These are phyloP conservation scores for Thraustotheca clavata DNA, from an alignment of 352 stramenopile genomes.

Conservation along the genomic window DNA sequence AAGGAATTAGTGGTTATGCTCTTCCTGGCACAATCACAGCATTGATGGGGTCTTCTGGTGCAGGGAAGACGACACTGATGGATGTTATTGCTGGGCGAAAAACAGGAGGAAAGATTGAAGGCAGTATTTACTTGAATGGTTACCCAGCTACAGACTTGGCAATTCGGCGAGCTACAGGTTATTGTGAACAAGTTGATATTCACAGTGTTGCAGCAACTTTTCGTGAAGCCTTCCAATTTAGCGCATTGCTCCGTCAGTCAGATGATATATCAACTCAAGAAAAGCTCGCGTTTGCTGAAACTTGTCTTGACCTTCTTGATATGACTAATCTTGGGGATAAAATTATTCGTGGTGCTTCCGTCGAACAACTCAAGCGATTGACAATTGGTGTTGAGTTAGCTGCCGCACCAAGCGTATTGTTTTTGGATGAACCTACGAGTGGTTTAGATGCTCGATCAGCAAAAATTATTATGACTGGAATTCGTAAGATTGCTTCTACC, in stretches of 20 bases:
- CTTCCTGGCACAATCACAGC: constrained; percentile 55
- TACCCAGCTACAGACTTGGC: constrained; percentile 36
- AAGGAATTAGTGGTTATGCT: constrained; percentile 39
- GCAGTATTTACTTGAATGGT: constrained; percentile 55
- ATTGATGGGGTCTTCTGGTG: constrained; percentile 62
- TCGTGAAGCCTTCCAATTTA: constrained; percentile 86
- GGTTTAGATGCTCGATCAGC: constrained; percentile 83
- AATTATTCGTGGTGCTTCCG: constrained; percentile 46
- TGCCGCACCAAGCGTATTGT: constrained; percentile 72
- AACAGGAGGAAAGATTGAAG: constrained; percentile 64
- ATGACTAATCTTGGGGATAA: constrained; percentile 39
- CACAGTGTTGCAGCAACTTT: constrained; percentile 84
- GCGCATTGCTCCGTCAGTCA: constrained; percentile 62
- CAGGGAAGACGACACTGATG: constrained; percentile 91
- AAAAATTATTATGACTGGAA: constrained; percentile 77
- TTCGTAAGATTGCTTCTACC: constrained; percentile 76
- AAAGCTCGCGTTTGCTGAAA: constrained; percentile 39
- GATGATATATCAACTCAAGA: constrained; percentile 26
- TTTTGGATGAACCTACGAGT: constrained; percentile 86
- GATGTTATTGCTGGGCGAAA: constrained; percentile 92
- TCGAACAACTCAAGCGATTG: constrained; percentile 49
- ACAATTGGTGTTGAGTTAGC: constrained; percentile 89
- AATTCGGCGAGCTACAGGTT: constrained; percentile 42
- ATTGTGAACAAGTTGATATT: constrained; percentile 85
- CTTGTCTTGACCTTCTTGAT: constrained; percentile 50